Evolutionary conservation across 164 flowering plant genomes (phyloP), one percentile per base, ranked within the genome.

Genomic region (Vitis riparia): DNA sequence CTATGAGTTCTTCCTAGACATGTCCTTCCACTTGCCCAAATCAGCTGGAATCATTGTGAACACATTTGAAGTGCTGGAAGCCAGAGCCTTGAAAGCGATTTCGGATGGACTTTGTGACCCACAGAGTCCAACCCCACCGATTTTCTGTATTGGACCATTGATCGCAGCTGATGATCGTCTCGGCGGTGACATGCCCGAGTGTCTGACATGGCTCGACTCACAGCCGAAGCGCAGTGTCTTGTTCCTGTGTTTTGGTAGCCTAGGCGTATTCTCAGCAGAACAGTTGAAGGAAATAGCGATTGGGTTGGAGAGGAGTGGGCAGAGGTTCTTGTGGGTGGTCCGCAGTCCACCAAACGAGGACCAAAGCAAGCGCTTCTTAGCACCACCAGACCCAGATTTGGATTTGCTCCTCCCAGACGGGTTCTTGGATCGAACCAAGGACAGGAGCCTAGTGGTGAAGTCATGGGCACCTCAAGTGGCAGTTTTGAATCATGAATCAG

Each of bases 251-350:
- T 85, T 86, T 49, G 89, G 89, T 7, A 79, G 88, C 63, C 2
- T 71, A 57, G 88, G 86, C 2, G 10, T 70, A 66, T 81, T 81
- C 58, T 68, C 79, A 0, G 59, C 12, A 11, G 64, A 68, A 5
- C 88, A 85, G 73, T 55, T 80, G 65, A 61, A n/a, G 16, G 88
- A 85, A 61, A 83, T 79, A 15, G 88, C 86, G 1, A 1, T 32
- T 2, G 85, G 83, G 17, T 57, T 85, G 72, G 87, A 85, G 69
- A 71, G 48, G 9, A 81, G 87, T 47, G 85, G 81, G 6, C 67
- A 68, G 2, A 64, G 87, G 62, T 85, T 85, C 69, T 19, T 85
- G 59, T 83, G 89, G 89, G 83, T 83, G 53, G 81, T 81, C 11
- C 63, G 85, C 0, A 73, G 59, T 49, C 87, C 83, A 17, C 83